Evolutionary conservation across 139 green algal species (phyloP).

Genomic region (Gonium pectorale): DNA sequence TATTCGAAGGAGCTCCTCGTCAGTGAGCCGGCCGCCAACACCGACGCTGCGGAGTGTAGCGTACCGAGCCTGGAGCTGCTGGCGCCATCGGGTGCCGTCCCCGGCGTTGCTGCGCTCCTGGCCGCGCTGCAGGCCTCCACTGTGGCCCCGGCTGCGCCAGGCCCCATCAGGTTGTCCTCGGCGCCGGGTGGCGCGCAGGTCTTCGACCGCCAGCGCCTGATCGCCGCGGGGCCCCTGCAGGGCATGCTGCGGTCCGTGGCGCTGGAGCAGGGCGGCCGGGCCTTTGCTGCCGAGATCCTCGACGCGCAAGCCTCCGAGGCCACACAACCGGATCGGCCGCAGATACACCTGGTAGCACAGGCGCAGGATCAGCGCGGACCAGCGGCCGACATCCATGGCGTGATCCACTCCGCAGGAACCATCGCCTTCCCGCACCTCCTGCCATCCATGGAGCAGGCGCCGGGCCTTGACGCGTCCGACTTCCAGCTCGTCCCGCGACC

Average conservation of each 20-base stretch:
- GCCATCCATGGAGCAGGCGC: neutral
- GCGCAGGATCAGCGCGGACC: too few relatives aligned
- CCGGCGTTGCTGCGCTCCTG: neutral
- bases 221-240: neutral
- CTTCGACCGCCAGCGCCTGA: neutral
- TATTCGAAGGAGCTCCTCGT: neutral
- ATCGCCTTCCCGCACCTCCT: neutral
- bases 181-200: too few relatives aligned
- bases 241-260: conserved; percentile 40
- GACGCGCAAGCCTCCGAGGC: too few relatives aligned
- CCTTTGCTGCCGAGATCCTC: neutral
- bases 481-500: conserved; percentile 64
- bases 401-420: neutral
- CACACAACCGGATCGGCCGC: too few relatives aligned
- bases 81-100: neutral
- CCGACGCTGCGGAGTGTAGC: too few relatives aligned
- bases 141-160: too few relatives aligned
- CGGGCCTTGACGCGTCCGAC: neutral
- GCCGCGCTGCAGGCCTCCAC: neutral
- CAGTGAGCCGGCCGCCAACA: neutral
- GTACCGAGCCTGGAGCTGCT: neutral
- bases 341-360: too few relatives aligned
- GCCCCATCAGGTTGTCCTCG: too few relatives aligned
- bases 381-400: neutral
- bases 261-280: conserved; percentile 28